These are phyloP conservation scores for Aristolochia contorta DNA, from an alignment of 164 flowering plant genomes.

Conservation along the genomic window DNA sequence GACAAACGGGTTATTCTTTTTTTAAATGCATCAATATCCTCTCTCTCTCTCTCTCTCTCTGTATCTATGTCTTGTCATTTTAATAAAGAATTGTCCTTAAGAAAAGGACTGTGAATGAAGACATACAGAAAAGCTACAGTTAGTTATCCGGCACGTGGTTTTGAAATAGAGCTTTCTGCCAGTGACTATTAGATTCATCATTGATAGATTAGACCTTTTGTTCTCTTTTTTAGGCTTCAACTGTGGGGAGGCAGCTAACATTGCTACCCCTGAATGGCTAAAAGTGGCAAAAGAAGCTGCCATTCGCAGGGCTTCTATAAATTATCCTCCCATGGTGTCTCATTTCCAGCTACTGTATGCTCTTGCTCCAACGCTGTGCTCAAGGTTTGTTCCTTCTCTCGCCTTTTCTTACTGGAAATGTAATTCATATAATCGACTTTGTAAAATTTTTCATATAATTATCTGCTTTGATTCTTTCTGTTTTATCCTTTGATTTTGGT, in stretches of 20 bases:
- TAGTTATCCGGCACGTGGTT: too few relatives aligned
- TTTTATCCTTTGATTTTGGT: too few relatives aligned
- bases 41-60: too few relatives aligned
- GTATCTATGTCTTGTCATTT: too few relatives aligned
- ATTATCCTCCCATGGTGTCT: conserved; percentile 96
- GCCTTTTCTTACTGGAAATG: background rate
- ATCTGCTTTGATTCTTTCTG: too few relatives aligned
- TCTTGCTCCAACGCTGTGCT: conserved; percentile 60
- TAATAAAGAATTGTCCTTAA: too few relatives aligned
- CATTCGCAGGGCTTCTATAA: conserved; percentile 87
- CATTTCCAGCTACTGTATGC: conserved; percentile 93
- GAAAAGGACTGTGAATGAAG: too few relatives aligned
- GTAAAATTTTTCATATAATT: background rate
- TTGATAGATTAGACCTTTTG: background rate
- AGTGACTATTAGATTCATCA: background rate
- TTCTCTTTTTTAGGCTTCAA: conserved; percentile 58
- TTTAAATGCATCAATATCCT: too few relatives aligned
- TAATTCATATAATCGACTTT: background rate
- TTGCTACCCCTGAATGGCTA: conserved; percentile 99
- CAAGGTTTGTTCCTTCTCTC: conserved; percentile 42
- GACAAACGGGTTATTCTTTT: too few relatives aligned
- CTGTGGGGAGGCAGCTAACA: conserved; percentile 95
- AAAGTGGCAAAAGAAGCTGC: conserved; percentile 91
- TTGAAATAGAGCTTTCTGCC: too few relatives aligned
- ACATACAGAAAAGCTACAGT: too few relatives aligned